Percentiles rank a stretch among this genome's conserved stretches.
These are phyloP conservation scores for Beta lomatogona DNA, from an alignment of 179 eudicot species.

Conservation along the genomic window DNA sequence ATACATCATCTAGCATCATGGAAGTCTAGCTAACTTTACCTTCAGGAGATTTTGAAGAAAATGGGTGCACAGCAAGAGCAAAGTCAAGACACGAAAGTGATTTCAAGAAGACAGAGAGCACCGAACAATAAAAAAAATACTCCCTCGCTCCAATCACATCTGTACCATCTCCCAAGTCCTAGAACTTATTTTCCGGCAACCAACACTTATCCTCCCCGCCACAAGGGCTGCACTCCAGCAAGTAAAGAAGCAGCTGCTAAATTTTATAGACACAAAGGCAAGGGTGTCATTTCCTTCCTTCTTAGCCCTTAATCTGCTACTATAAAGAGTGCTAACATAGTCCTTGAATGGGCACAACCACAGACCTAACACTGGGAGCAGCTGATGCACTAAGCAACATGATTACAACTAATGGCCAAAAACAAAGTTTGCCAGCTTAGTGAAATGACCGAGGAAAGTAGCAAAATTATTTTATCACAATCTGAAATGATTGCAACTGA, in stretches of 20 bases:
- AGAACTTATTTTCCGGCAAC: neutral
- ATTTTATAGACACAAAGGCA: too few relatives aligned
- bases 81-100: neutral
- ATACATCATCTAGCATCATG: neutral
- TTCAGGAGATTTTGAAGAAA: neutral
- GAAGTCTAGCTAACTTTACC: neutral
- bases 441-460: too few relatives aligned
- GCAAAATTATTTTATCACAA: too few relatives aligned
- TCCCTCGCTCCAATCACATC: neutral
- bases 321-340: too few relatives aligned
- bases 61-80: neutral
- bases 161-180: neutral
- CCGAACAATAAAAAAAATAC: neutral
- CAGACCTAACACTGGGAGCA: too few relatives aligned
- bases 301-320: too few relatives aligned
- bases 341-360: too few relatives aligned
- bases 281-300: too few relatives aligned
- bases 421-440: too few relatives aligned
- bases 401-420: too few relatives aligned
- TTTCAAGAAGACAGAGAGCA: neutral
- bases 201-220: neutral
- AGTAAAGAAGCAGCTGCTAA: neutral
- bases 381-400: too few relatives aligned
- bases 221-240: neutral
- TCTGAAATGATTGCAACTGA: too few relatives aligned